Conservation (phyloP, 345 rosid genomes). For the Abelmoschus esculentus region DNA sequence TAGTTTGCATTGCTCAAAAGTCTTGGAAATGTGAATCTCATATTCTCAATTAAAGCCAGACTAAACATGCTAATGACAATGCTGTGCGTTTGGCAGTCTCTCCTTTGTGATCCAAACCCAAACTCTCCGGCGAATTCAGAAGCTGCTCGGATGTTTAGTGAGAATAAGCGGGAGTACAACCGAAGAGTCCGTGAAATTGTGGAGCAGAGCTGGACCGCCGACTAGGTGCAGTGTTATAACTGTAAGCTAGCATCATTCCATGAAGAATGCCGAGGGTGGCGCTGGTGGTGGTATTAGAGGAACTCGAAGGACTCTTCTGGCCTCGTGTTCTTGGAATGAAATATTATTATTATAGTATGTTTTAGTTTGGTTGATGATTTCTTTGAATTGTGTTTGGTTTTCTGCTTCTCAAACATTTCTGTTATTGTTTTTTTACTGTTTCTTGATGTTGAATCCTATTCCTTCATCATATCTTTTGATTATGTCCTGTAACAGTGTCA, state of each 20-base stretch:
- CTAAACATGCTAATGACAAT: background rate
- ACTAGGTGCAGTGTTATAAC: constrained; percentile 21
- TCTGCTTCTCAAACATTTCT: constrained; percentile 13
- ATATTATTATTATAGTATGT: background rate
- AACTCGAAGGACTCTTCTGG: background rate
- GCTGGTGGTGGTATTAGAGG: background rate
- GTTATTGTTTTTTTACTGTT: background rate
- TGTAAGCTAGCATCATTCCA: constrained; percentile 15
- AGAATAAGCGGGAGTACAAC: constrained; percentile 71
- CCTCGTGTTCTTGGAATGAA: background rate
- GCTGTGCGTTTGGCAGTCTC: constrained; percentile 32
- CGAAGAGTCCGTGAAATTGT: constrained; percentile 64
- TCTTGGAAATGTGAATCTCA: background rate
- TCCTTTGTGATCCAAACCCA: constrained; percentile 80
- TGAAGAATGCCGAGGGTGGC: background rate
- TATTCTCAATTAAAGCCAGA: background rate
- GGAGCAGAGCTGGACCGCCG: constrained; percentile 80
- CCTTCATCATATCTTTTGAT: background rate
- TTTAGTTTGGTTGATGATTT: constrained; percentile 6
- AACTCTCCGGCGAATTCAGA: constrained; percentile 82
- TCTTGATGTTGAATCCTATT: background rate
- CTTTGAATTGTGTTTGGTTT: constrained; percentile 15
- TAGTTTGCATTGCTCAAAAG: background rate
- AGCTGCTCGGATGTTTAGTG: constrained; percentile 77
- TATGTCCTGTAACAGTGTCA: constrained; percentile 1